Evolutionary conservation across 129 eudicot species (phyloP).

Genomic region (Helichrysum umbraculigerum): DNA sequence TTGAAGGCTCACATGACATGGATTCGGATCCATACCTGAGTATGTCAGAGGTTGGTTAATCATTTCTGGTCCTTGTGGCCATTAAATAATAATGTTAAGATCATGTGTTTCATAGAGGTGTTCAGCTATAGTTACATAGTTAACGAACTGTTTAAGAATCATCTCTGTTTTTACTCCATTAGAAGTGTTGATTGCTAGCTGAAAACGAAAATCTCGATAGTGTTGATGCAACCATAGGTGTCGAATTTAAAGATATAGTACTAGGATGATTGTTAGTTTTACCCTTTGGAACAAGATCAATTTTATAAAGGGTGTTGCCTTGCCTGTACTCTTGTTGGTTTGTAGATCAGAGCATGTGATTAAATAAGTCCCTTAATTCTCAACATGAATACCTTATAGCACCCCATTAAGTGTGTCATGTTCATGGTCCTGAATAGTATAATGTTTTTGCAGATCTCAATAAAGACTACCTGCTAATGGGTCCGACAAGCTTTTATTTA

Average conservation of each 20-base stretch:
- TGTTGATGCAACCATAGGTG: not conserved
- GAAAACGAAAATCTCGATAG: not conserved
- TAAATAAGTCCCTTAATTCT: constrained; percentile 8
- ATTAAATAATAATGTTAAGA: not conserved
- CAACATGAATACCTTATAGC: constrained; percentile 8
- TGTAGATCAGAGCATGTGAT: constrained; percentile 30
- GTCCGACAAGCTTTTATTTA: constrained; percentile 22
- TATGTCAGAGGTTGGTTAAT: constrained; percentile 32
- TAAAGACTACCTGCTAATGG: constrained; percentile 24
- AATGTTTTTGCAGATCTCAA: constrained; percentile 34
- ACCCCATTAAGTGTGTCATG: constrained; percentile 3
- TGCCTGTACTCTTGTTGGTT: constrained; percentile 8
- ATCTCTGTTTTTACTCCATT: not conserved
- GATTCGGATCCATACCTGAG: constrained; percentile 30
- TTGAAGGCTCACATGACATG: constrained; percentile 34
- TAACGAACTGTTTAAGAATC: not conserved
- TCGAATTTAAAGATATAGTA: no score
- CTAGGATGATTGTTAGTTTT: not conserved
- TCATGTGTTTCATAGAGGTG: not conserved
- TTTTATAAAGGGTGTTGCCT: not conserved
- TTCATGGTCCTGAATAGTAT: constrained; percentile 17
- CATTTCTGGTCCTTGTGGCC: constrained; percentile 9
- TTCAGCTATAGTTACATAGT: not conserved
- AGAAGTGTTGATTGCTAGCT: not conserved
- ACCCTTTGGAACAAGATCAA: not conserved